Evolutionary conservation across 768 basidiomycete genomes (phyloP).

Genomic region (Collybia sp.): DNA sequence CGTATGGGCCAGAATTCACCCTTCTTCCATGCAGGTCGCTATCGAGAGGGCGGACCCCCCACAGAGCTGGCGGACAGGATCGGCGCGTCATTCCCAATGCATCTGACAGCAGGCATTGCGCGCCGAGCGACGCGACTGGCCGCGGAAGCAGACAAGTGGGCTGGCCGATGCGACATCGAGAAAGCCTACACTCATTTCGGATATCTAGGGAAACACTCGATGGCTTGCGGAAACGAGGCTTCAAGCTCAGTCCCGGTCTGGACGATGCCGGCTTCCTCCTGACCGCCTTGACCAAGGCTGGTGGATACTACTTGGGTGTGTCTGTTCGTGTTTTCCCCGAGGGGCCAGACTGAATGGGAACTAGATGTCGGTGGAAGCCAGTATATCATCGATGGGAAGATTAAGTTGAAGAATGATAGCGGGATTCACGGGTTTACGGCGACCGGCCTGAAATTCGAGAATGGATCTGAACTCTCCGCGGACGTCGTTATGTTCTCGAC

Average conservation of each 20-base stretch:
- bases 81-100: not conserved
- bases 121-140: not conserved
- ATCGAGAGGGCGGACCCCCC: not conserved
- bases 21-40: not conserved
- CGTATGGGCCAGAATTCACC: too few relatives aligned
- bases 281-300: constrained; percentile 24
- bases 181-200: not conserved
- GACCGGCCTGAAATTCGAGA: constrained; percentile 40
- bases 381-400: constrained; percentile 61
- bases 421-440: constrained; percentile 40
- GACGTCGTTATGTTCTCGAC: constrained; percentile 60
- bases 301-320: constrained; percentile 35
- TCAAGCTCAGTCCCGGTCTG: not conserved
- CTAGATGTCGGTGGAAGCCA: constrained; percentile 56
- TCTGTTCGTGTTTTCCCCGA: not conserved
- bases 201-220: not conserved
- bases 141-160: not conserved
- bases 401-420: constrained; percentile 65
- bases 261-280: constrained; percentile 24
- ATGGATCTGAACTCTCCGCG: constrained; percentile 40
- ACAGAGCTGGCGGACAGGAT: not conserved
- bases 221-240: not conserved
- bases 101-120: not conserved
- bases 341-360: not conserved
- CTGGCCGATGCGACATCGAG: not conserved